Evolutionary conservation across 1,284 basidiomycete genomes (phyloP), one percentile per base, ranked within the genome.

Genomic region (Apiotrichum gamsii): DNA sequence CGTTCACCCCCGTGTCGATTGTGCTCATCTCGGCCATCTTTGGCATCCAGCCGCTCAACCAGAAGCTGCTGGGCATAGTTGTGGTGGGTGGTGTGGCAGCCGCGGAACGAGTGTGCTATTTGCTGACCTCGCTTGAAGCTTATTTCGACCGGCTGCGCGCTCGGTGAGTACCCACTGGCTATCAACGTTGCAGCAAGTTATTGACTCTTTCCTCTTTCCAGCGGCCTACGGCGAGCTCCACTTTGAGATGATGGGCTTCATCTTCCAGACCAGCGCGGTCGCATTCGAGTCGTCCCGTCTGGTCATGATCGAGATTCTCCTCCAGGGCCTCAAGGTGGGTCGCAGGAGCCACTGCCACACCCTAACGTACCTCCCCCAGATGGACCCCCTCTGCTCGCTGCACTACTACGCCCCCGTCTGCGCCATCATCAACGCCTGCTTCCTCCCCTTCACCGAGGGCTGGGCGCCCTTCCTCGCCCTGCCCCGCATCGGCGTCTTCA

Each of bases 381-480:
- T 95, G 90, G 89, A 94, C 69, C 91, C 91, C 1, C 80, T 95
- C 13, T 87, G 90, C 38, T 93, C 89, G n/a, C 75, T 96, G 47
- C 88, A 95, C 75, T 96, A 94, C 76, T 91, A 90, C 65, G 88
- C 88, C 6, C 88, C 88, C 9, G 86, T 68, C 11, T 96, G 93
- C 70, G 89, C 93, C 2, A 70, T 79, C 46, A 85, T 96, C 75
- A 96, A 95, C 72, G 79, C 90, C 24, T 71, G 80, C 46, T 77
- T 91, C 51, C 71, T 96, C 11, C 87, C 89, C 13, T 87, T 94
- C 74, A 90, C 87, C 0, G 90, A 96, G 72, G 90, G 91, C 4
- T 74, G 89, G n/a, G 84, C 78, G 25, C 91, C 93, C 0, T 90
- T 96, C 76, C 81, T 80, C 58, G 81, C 82, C 53, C 72, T 89